A percentile compares a stretch with the other conserved stretches of the same genome.
These are phyloP conservation scores for Conidiobolus incongruus DNA, from an alignment of 371 early-diverging fungal genomes.

Conservation along the genomic window DNA sequence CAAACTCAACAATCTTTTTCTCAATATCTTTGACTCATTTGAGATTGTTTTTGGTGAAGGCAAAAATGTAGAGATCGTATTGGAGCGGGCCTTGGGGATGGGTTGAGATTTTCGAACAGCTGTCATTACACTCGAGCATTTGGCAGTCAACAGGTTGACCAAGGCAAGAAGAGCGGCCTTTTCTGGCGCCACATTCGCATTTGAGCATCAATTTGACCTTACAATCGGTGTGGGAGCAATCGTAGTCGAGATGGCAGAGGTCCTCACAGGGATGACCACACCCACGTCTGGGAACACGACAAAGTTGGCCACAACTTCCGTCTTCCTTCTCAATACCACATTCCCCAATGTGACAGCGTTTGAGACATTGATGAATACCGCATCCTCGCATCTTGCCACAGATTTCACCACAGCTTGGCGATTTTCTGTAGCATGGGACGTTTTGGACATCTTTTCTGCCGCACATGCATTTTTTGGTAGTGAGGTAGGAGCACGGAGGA, in stretches of 20 bases:
- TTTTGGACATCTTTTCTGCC: conserved; percentile 38
- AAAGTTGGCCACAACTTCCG: conserved; percentile 25
- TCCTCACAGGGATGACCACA: conserved; percentile 46
- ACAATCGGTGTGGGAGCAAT: conserved; percentile 38
- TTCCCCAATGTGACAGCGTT: conserved; percentile 44
- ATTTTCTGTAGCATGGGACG: conserved; percentile 42
- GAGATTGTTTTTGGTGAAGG: neutral
- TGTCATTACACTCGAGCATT: conserved; percentile 30
- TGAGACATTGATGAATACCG: conserved; percentile 40
- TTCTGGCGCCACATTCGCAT: conserved; percentile 38
- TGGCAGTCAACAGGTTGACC: conserved; percentile 1
- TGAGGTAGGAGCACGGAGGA: conserved; percentile 46
- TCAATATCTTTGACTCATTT: conserved; percentile 41
- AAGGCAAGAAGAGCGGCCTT: conserved; percentile 22
- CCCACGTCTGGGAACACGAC: conserved; percentile 26
- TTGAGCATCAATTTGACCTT: conserved; percentile 16
- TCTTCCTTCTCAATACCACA: conserved; percentile 25
- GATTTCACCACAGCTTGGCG: conserved; percentile 38
- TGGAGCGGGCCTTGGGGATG: conserved; percentile 2
- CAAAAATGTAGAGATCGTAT: conserved; percentile 5
- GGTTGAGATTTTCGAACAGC: neutral
- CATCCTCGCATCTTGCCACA: conserved; percentile 37
- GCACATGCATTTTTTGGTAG: conserved; percentile 39
- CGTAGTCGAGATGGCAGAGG: conserved; percentile 32
- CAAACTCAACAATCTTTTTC: conserved; percentile 25